These are phyloP conservation scores for Debaryomyces sp. DNA, from an alignment of 1,139 yeast species.

Conservation along the genomic window DNA sequence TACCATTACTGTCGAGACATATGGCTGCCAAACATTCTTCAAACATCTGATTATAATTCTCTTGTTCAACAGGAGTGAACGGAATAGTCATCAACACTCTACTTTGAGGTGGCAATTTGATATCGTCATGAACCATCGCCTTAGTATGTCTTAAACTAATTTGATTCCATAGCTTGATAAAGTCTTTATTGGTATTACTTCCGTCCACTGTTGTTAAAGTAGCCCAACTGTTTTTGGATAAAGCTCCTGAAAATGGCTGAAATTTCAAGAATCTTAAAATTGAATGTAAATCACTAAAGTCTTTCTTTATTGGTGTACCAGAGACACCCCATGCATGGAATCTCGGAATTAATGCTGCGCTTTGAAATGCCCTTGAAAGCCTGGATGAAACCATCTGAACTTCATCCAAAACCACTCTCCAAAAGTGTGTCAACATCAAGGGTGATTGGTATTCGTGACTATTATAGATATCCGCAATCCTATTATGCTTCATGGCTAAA, in stretches of 20 bases:
- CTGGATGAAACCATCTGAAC: constrained; percentile 89
- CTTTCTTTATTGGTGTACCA: constrained; percentile 84
- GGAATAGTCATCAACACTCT: constrained; percentile 70
- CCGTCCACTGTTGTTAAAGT: constrained; percentile 18
- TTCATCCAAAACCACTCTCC: constrained; percentile 90
- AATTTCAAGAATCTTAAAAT: constrained; percentile 66
- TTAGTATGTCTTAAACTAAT: constrained; percentile 81
- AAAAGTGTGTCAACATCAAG: constrained; percentile 78
- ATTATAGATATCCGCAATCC: constrained; percentile 26
- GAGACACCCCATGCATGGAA: constrained; percentile 96
- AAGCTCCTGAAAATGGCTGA: constrained; percentile 58
- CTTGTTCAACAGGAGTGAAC: constrained; percentile 80
- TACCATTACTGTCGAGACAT: constrained; percentile 60
- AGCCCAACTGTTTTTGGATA: constrained; percentile 46
- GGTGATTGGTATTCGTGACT: constrained; percentile 72
- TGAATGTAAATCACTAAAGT: constrained; percentile 68
- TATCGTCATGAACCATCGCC: constrained; percentile 76
- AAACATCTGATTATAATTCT: constrained; percentile 69
- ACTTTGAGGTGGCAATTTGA: constrained; percentile 75
- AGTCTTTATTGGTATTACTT: constrained; percentile 35
- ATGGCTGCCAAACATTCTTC: constrained; percentile 64
- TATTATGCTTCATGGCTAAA: constrained; percentile 35
- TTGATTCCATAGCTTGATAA: constrained; percentile 46
- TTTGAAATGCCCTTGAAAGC: constrained; percentile 73
- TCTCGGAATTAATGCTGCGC: constrained; percentile 78